These are phyloP conservation scores for Stagonosporopsis chrysanthemi DNA, from an alignment of 2,329 filamentous ascomycete species.

Conservation along the genomic window DNA sequence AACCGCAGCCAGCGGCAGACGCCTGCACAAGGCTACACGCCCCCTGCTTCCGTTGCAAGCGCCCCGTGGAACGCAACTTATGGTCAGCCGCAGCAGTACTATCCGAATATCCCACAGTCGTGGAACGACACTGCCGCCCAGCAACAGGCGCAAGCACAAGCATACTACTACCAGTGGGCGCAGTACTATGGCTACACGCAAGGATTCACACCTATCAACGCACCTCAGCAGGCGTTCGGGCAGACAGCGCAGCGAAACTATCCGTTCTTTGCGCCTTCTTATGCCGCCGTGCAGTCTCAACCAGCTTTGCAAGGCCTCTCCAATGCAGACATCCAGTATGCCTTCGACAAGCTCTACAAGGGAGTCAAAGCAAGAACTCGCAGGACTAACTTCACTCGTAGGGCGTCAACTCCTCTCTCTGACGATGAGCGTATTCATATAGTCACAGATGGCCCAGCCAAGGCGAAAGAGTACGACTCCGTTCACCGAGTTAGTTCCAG, in stretches of 20 bases:
- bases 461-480: constrained; percentile 29
- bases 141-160: constrained; percentile 27
- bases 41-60: constrained; percentile 13
- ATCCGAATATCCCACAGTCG: constrained; percentile 15
- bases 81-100: constrained; percentile 21
- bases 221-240: constrained; percentile 18
- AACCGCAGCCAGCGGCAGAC: constrained; percentile 17
- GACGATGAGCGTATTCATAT: constrained; percentile 6
- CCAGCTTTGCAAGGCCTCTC: constrained; percentile 19
- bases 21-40: constrained; percentile 9
- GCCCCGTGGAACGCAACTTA: constrained; percentile 9
- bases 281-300: constrained; percentile 24
- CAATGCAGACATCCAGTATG: constrained; percentile 32
- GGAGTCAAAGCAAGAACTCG: constrained; percentile 19
- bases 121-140: constrained; percentile 22
- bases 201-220: constrained; percentile 18
- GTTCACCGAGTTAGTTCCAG: constrained; percentile 17
- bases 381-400: constrained; percentile 25
- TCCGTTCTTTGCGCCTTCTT: constrained; percentile 23
- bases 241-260: constrained; percentile 21
- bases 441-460: constrained; percentile 15
- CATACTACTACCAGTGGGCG: constrained; percentile 33
- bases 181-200: constrained; percentile 21
- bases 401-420: constrained; percentile 25
- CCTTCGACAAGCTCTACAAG: constrained; percentile 25